Evolutionary conservation across 768 basidiomycete genomes (phyloP), one percentile per base, ranked within the genome.

Genomic region (Auriculariales sp.): DNA sequence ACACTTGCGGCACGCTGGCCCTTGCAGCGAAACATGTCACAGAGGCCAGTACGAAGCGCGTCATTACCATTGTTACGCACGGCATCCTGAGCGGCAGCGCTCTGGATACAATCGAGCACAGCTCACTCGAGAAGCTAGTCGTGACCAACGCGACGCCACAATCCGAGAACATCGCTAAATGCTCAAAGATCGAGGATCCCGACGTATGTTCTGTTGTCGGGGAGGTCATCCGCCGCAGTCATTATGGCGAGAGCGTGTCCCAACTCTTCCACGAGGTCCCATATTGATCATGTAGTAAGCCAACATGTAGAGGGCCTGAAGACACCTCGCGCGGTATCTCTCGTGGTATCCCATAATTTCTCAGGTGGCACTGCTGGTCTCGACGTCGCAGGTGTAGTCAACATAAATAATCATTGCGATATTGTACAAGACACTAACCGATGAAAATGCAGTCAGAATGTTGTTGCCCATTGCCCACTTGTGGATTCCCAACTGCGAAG

Each of bases 81-180:
- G 95, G 95, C 31, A 91, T 99, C 47, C 70, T 98, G 61, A 88
- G 84, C 60, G 94, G 93, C 30, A 78, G 83, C 56, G 92, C 95
- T 44, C 73, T 97, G 58, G 71, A 77, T 62, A 69, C 71, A 6
- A 75, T 99, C 31, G 71, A 74, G 58, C 71, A 71, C 56, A 85
- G 86, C 52, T 74, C 75, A 49, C 73, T 99, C 61, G 84, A 90
- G 68, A 91, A 94, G 71, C 68, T 99, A 62, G 90, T 98, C 51
- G 94, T 99, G 60, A 98, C 95, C 60, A 99, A 99, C 70, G 94
- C 93, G 65, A 77, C 98, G 32, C 95, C 95, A 49, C 95, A 98
- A 66, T 61, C 72, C 47, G 79, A 70, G 58, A 88, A 93, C 66
- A 74, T 79, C 63, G 74, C 69, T 32, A 64, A 61, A 48, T 89